Base-by-base conservation (phyloP, 257 asterid genomes). In the Salvia hispanica region DNA sequence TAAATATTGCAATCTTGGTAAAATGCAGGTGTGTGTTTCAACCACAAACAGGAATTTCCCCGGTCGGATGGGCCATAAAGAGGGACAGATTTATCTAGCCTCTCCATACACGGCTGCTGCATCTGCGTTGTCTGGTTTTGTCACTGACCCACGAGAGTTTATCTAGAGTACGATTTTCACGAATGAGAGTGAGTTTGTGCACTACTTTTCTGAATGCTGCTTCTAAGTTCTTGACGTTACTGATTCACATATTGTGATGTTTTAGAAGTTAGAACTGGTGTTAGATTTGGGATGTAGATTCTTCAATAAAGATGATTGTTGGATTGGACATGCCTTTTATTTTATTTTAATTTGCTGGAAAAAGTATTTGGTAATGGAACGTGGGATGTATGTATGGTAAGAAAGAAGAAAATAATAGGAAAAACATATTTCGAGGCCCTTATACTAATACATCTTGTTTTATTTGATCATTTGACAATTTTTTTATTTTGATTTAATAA, bases 101-200 rank as follows among this genome's bases (percentile, higher is more conserved):
- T 93, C 98, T 76, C 98, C 95, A n/a, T 92, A 86, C 21, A 92
- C 97, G 18, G 98, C 98, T 55, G 96, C 97, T 39, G 97, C 96
- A 33, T 93, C 97, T 13, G 96, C 95, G 21, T 69, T 93, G 79
- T 84, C 97, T 7, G 99, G 99, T 44, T 82, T 59, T 15, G 95
- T 93, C 57, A 93, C 97, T 3, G 99, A 93, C 77, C 97, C 96
- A 4, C 76, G 97, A 79, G 95, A 90, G 50, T 90, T 90, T 25
- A 25, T 76, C 77, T 90, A 79, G 85, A 83, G 87, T 88, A 80
- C 16, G 70, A 57, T 11, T 68, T 18, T 31, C 15, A 3, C 13
- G 21, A 51, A 51, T 56, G 25, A 36, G 31, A 36, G 31, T 25
- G 2, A 25, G 2, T 25, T 25, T 25, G 31, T 25, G 43, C 34